phyloP scores from a whole-genome alignment of 2,329 filamentous ascomycete species.

The Ceratocystis colombiana region DNA sequence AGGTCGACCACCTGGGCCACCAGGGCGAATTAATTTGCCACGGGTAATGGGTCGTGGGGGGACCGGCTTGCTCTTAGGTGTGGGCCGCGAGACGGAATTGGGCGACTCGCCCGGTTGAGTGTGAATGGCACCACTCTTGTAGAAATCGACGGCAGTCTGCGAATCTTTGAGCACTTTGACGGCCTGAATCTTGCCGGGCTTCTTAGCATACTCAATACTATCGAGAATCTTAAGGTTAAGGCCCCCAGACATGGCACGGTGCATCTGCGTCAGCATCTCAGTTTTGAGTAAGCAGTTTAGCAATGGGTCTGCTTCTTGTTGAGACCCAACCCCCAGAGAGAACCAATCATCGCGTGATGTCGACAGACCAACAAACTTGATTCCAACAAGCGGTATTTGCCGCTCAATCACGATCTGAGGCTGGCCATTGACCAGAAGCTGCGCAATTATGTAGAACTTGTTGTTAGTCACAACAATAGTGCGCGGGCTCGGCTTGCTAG shows the following conservation, averaged over 20 bases:
- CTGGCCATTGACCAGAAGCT: constrained; percentile 71
- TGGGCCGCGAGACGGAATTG: constrained; percentile 71
- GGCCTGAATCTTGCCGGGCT: constrained; percentile 79
- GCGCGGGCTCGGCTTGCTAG: constrained; percentile 82
- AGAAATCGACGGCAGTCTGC: constrained; percentile 63
- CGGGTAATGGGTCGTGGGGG: constrained; percentile 83
- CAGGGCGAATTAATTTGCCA: constrained; percentile 83
- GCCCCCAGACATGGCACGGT: constrained; percentile 65
- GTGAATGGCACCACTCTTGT: constrained; percentile 89
- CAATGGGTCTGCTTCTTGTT: constrained; percentile 85
- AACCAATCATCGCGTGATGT: constrained; percentile 93
- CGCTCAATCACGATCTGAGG: constrained; percentile 72
- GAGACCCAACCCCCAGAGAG: constrained; percentile 77
- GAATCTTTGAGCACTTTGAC: constrained; percentile 90
- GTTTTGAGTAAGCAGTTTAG: constrained; percentile 93
- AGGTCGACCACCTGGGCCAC: constrained; percentile 71
- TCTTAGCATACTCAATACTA: constrained; percentile 90
- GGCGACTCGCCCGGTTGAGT: constrained; percentile 75
- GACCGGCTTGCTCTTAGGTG: constrained; percentile 76
- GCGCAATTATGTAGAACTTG: constrained; percentile 81
- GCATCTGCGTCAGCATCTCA: constrained; percentile 89
- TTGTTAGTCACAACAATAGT: constrained; percentile 74
- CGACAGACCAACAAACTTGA: constrained; percentile 78
- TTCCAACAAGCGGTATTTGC: constrained; percentile 70
- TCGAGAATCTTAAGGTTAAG: constrained; percentile 76